These are phyloP conservation scores for Penicillium soppii DNA, from an alignment of 495 filamentous ascomycete species.

Conservation along the genomic window DNA sequence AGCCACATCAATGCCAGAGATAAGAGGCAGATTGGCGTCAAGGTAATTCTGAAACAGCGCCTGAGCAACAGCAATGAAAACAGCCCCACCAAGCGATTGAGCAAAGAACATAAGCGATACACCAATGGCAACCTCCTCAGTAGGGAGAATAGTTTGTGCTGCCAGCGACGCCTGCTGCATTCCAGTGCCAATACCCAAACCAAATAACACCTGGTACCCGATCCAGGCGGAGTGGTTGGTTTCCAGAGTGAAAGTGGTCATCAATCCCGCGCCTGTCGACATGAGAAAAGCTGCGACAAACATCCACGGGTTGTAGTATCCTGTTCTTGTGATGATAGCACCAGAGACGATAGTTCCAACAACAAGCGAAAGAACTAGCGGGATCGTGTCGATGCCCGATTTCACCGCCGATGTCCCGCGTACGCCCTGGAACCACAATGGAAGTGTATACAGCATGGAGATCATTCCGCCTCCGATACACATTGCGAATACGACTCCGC, in stretches of 20 bases:
- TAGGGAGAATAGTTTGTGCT: slow-evolving; percentile 59
- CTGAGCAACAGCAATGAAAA: slow-evolving; percentile 63
- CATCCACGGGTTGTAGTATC: slow-evolving; percentile 68
- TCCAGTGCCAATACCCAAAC: slow-evolving; percentile 69
- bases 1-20: slow-evolving; percentile 48
- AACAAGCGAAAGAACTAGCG: slow-evolving; percentile 46
- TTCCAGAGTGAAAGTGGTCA: slow-evolving; percentile 57
- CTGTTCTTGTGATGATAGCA: slow-evolving; percentile 49
- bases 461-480: slow-evolving; percentile 28
- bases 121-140: slow-evolving; percentile 59
- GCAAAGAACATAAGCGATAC: slow-evolving; percentile 64
- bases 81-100: slow-evolving; percentile 64
- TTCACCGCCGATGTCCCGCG: slow-evolving; percentile 28
- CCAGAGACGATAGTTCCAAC: slow-evolving; percentile 49
- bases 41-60: slow-evolving; percentile 57
- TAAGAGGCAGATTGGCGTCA: slow-evolving; percentile 32
- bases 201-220: slow-evolving; percentile 68
- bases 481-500: slow-evolving; percentile 38
- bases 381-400: slow-evolving; percentile 38
- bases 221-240: slow-evolving; percentile 59
- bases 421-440: slow-evolving; percentile 76
- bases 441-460: slow-evolving; percentile 58
- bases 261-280: slow-evolving; percentile 59
- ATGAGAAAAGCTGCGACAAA: slow-evolving; percentile 51
- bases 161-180: slow-evolving; percentile 67